Percentiles rank a stretch among this genome's conserved stretches.
Evolutionary conservation across 257 asterid species (phyloP).

Genomic region (Solanum microdontum): DNA sequence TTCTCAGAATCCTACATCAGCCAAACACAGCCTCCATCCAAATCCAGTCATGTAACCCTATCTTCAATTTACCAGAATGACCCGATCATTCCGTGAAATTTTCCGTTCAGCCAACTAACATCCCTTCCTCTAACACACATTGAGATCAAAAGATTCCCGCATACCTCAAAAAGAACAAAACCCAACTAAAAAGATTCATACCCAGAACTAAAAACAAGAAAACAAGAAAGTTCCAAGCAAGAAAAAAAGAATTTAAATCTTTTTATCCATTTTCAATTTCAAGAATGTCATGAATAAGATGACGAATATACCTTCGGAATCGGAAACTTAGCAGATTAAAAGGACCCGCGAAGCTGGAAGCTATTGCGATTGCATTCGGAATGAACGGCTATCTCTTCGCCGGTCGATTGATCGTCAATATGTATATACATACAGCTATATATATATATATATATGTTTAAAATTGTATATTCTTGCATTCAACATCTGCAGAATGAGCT

Average conservation of each 20-base stretch:
- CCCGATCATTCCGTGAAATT: neutral
- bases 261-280: neutral
- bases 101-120: neutral
- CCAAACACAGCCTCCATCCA: neutral
- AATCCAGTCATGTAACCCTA: neutral
- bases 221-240: neutral
- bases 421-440: neutral
- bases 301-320: constrained; percentile 5
- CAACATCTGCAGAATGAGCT: neutral
- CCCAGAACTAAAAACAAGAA: neutral
- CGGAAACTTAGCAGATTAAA: neutral
- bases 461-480: neutral
- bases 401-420: neutral
- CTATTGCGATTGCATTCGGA: neutral
- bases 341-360: neutral
- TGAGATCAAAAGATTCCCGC: neutral
- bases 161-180: neutral
- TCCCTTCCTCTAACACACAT: neutral
- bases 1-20: neutral
- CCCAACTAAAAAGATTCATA: neutral
- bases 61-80: neutral
- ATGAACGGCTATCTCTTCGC: neutral
- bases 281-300: neutral
- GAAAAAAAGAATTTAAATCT: neutral
- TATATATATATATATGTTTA: neutral